Conservation (phyloP, 495 filamentous ascomycete genomes). For the Choiromyces venosus region DNA sequence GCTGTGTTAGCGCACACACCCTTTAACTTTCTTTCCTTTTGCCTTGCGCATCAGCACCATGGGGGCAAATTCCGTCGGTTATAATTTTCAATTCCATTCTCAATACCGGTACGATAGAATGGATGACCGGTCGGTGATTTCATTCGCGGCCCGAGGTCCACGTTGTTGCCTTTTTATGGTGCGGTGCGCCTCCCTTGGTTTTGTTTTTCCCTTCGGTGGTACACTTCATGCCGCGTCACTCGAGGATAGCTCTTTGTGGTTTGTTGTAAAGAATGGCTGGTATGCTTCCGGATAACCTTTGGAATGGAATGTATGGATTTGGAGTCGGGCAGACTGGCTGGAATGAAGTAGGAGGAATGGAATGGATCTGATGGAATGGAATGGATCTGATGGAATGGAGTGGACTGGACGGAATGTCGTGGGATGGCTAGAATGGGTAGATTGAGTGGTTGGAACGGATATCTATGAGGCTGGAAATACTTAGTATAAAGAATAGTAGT, state of each 20-base stretch:
- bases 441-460: too few species aligned
- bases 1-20: not conserved
- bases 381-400: too few species aligned
- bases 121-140: not conserved
- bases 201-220: not conserved
- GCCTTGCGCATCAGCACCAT: not conserved
- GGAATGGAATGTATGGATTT: too few species aligned
- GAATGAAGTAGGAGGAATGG: too few species aligned
- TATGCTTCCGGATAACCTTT: too few species aligned
- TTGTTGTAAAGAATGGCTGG: too few species aligned
- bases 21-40: not conserved
- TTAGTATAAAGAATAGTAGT: too few species aligned
- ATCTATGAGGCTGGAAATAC: too few species aligned
- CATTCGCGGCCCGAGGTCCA: not conserved
- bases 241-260: not conserved
- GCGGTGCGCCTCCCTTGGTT: not conserved
- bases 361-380: too few species aligned
- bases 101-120: not conserved
- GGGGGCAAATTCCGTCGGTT: not conserved
- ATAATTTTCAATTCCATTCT: not conserved
- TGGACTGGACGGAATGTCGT: too few species aligned
- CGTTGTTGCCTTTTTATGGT: not conserved
- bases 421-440: too few species aligned
- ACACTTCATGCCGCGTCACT: not conserved
- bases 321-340: too few species aligned